Evolutionary conservation across 768 basidiomycete genomes (phyloP).

Genomic region (Pulveroboletus sp.): DNA sequence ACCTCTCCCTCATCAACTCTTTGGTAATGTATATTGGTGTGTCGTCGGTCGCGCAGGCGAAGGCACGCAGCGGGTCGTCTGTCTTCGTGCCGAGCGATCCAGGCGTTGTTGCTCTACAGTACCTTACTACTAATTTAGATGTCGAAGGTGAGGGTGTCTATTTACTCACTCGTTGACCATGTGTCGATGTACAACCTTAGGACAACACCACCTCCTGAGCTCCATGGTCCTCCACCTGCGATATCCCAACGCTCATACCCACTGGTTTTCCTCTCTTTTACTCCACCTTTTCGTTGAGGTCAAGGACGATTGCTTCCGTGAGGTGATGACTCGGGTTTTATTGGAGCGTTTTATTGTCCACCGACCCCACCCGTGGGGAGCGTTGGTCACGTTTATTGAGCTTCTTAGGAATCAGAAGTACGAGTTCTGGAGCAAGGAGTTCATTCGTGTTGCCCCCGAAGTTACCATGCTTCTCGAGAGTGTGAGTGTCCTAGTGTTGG

Average conservation of each 20-base stretch:
- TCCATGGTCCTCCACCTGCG: conserved; percentile 93
- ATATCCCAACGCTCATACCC: conserved; percentile 97
- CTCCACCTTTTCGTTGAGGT: conserved; percentile 83
- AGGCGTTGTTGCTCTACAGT: conserved; percentile 79
- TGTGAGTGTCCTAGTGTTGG: conserved; percentile 42
- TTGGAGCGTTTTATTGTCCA: conserved; percentile 92
- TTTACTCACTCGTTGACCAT: not conserved
- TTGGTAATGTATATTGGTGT: conserved; percentile 96
- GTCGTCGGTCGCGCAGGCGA: conserved; percentile 84
- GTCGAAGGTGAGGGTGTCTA: conserved; percentile 67
- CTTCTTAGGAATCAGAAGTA: conserved; percentile 86
- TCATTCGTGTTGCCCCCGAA: conserved; percentile 79
- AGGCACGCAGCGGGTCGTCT: conserved; percentile 76
- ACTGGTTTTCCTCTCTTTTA: conserved; percentile 93
- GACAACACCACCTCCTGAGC: conserved; percentile 91
- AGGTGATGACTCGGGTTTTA: conserved; percentile 83
- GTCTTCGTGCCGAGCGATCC: conserved; percentile 79
- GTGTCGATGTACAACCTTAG: conserved; percentile 36
- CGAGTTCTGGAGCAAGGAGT: conserved; percentile 87
- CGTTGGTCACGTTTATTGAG: conserved; percentile 90
- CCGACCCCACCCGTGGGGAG: conserved; percentile 96
- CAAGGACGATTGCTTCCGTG: conserved; percentile 69
- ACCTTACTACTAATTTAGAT: conserved; percentile 79
- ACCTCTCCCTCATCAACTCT: conserved; percentile 86
- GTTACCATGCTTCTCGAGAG: conserved; percentile 81